Evolutionary conservation across 768 basidiomycete species (phyloP).

Genomic region (Mycena capillaripes): DNA sequence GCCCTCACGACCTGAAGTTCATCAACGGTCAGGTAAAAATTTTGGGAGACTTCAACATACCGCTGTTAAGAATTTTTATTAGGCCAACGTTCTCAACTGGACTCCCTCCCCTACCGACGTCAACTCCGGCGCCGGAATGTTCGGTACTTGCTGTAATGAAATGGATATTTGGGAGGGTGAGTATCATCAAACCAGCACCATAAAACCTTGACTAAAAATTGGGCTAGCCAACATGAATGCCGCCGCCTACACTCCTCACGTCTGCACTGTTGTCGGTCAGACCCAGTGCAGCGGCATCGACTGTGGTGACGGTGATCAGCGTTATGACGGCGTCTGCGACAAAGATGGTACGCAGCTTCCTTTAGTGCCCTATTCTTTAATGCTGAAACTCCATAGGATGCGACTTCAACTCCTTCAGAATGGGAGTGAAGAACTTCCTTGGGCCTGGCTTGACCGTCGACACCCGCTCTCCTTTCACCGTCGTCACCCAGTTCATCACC

Average conservation of each 20-base stretch:
- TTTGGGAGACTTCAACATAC: background rate
- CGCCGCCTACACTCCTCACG: constrained; percentile 59
- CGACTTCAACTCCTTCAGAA: constrained; percentile 73
- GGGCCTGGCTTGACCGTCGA: constrained; percentile 62
- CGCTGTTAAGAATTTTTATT: constrained; percentile 4
- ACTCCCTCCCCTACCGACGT: constrained; percentile 48
- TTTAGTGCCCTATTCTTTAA: too few species aligned
- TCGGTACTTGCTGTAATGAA: constrained; percentile 67
- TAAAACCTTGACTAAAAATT: background rate
- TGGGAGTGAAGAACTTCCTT: constrained; percentile 61
- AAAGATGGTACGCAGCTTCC: too few species aligned
- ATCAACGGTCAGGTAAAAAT: constrained; percentile 63
- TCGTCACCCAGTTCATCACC: constrained; percentile 68
- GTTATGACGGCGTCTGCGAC: constrained; percentile 57
- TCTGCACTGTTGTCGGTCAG: constrained; percentile 55
- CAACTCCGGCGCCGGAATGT: constrained; percentile 62
- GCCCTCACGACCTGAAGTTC: constrained; percentile 70
- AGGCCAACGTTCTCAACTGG: constrained; percentile 66
- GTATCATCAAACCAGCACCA: background rate
- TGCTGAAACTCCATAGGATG: too few species aligned
- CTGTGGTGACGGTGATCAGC: constrained; percentile 41
- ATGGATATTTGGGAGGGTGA: constrained; percentile 72
- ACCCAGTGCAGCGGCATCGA: constrained; percentile 59
- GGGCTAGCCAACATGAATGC: constrained; percentile 8
- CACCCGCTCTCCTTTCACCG: constrained; percentile 63